Base-by-base conservation (phyloP, 768 basidiomycete genomes). In the Amanita exitialis region DNA sequence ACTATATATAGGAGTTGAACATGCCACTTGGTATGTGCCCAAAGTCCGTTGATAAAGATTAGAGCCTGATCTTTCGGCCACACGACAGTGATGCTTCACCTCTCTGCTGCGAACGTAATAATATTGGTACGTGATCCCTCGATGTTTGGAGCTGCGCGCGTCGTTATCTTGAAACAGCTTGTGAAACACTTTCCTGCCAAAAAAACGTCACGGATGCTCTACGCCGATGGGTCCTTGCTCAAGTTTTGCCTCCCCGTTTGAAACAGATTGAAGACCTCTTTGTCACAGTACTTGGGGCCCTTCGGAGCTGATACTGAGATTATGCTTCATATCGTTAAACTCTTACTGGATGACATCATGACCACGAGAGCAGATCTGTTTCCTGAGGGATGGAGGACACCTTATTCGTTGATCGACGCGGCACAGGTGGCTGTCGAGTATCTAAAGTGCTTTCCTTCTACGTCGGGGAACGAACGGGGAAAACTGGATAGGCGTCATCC, bases 201-300 rank as follows among this genome's bases (percentile, higher is more conserved):
- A 54, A 50, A 44, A 43, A 51, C 6, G 21, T 35, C 30, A 32
- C 6, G 42, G 38, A 49, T 32, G 38, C 53, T 44, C 48, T 38
- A 42, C 48, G 37, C 18, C 41, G 53, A 44, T 54, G 53, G 48
- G 53, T 54, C 47, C 34, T 54, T 35, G 48, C 53, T 51, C 53
- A 53, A 9, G 49, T 53, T 53, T 50, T 51, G 34, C 47, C 53
- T 41, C 53, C 53, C 7, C 18, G 27, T 53, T 27, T 43, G 34
- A 23, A n/a, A 30, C 13, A 41, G 39, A 21, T 1, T 21, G 13
- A 41, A 21, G 39, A 41, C 39, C 39, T 41, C 39, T 41, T 41
- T 41, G 39, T 41, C 39, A 41, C n/a, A 41, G 39, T 41, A 12
- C 39, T 41, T 41, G 4, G 20, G 39, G 39, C 20, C 39, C n/a